phyloP scores from a whole-genome alignment of 148 eudicot species.

The Silene uniflora region DNA sequence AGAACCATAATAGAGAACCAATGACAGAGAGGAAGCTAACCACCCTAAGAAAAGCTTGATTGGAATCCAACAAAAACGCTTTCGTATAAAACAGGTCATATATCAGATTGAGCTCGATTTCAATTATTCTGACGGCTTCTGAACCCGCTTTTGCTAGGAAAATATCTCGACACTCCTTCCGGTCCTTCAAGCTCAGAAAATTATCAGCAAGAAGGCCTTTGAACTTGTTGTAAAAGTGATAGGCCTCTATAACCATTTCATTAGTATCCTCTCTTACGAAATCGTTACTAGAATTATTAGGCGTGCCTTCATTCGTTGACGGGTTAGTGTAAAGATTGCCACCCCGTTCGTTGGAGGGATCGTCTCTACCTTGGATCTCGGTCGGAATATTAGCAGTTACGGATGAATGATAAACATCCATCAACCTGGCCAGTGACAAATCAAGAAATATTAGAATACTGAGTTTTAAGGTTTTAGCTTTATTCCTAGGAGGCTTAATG shows the following conservation, averaged over 20 bases:
- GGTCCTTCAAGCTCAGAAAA: slow-evolving; percentile 22
- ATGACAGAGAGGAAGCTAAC: background rate
- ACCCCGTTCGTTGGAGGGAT: background rate
- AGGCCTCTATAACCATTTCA: slow-evolving; percentile 9
- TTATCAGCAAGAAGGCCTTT: slow-evolving; percentile 31
- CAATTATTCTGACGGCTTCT: slow-evolving; percentile 22
- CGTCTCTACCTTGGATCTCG: background rate
- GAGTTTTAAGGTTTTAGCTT: no score
- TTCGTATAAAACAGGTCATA: slow-evolving; percentile 39
- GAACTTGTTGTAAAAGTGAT: slow-evolving; percentile 11
- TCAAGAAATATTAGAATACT: no score
- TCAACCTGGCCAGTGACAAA: background rate
- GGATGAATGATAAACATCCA: slow-evolving; percentile 7
- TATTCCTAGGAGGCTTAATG: no score
- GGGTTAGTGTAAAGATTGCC: background rate
- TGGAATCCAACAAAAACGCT: background rate
- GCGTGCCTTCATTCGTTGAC: background rate
- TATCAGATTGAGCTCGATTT: slow-evolving; percentile 36
- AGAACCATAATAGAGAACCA: slow-evolving; percentile 16
- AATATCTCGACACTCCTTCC: slow-evolving; percentile 3
- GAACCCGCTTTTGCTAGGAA: background rate
- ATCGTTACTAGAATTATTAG: no score
- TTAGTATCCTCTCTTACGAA: background rate
- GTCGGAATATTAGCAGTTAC: background rate
- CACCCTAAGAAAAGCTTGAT: background rate